These are phyloP conservation scores for Taiozyma onychis DNA, from an alignment of 1,139 yeast species.

Conservation along the genomic window DNA sequence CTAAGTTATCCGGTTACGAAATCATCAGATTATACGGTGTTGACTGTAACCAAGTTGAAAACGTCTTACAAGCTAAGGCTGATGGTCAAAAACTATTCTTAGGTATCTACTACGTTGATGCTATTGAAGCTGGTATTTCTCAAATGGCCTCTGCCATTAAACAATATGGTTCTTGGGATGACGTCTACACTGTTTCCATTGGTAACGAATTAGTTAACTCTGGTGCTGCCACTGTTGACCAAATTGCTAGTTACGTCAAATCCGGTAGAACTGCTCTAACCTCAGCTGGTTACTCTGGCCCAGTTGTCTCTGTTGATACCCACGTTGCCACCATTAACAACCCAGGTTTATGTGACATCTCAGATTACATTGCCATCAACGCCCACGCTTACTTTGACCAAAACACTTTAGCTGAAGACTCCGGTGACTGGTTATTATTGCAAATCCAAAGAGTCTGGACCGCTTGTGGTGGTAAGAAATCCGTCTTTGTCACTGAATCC, in stretches of 20 bases:
- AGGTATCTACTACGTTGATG: conserved; percentile 59
- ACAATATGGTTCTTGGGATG: conserved; percentile 60
- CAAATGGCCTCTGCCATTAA: conserved; percentile 51
- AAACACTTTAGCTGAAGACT: conserved; percentile 52
- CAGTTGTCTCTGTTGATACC: conserved; percentile 75
- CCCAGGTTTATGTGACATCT: conserved; percentile 62
- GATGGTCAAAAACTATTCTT: conserved; percentile 60
- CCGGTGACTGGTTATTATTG: conserved; percentile 65
- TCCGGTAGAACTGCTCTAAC: conserved; percentile 56
- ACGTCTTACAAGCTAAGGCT: conserved; percentile 59
- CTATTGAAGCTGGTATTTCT: conserved; percentile 45
- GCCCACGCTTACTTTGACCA: conserved; percentile 82
- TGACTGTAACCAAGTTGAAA: conserved; percentile 73
- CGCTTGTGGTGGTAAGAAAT: conserved; percentile 58
- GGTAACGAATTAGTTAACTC: conserved; percentile 85
- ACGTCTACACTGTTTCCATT: conserved; percentile 65
- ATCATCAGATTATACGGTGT: conserved; percentile 77
- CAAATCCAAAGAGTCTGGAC: conserved; percentile 64
- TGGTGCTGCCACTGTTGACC: conserved; percentile 55
- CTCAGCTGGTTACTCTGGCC: conserved; percentile 61
- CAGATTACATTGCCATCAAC: conserved; percentile 78
- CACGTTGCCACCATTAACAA: conserved; percentile 67
- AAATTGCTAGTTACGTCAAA: conserved; percentile 48
- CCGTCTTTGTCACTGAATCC: conserved; percentile 62
- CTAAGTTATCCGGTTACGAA: conserved; percentile 45